Evolutionary conservation across 2,329 filamentous ascomycete genomes (phyloP).

Genomic region (Dryadomyces sulphureus): DNA sequence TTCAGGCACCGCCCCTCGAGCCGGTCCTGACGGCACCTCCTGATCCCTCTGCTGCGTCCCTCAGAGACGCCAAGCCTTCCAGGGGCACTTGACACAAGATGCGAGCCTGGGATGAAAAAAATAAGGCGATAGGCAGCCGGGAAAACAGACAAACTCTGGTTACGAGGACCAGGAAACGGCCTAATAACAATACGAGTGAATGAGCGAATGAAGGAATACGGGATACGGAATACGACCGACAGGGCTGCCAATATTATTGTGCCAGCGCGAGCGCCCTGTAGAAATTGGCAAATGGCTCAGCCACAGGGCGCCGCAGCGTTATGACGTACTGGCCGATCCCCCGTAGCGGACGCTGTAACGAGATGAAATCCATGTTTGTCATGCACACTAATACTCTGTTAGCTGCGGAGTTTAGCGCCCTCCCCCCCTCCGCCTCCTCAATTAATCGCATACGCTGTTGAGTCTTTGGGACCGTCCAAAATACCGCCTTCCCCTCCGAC

Average conservation of each 20-base stretch:
- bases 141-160: no score
- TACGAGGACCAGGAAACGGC: no score
- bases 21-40: not conserved
- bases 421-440: slow-evolving; percentile 1
- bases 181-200: no score
- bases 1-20: not conserved
- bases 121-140: not conserved
- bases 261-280: not conserved
- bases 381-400: not conserved
- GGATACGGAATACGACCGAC: no score
- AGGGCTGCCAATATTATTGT: no score
- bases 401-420: not conserved
- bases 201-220: no score
- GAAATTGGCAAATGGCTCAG: not conserved
- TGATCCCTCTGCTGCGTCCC: not conserved
- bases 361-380: not conserved
- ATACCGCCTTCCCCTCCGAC: slow-evolving; percentile 1
- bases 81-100: not conserved
- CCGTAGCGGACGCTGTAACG: not conserved
- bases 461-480: not conserved
- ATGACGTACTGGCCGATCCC: not conserved
- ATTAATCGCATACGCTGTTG: slow-evolving; percentile 3
- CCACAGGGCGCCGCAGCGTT: not conserved
- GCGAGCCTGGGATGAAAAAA: not conserved
- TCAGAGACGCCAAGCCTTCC: not conserved